These are phyloP conservation scores for Zygoascus bituminiphila DNA, from an alignment of 805 yeast species.

Conservation along the genomic window DNA sequence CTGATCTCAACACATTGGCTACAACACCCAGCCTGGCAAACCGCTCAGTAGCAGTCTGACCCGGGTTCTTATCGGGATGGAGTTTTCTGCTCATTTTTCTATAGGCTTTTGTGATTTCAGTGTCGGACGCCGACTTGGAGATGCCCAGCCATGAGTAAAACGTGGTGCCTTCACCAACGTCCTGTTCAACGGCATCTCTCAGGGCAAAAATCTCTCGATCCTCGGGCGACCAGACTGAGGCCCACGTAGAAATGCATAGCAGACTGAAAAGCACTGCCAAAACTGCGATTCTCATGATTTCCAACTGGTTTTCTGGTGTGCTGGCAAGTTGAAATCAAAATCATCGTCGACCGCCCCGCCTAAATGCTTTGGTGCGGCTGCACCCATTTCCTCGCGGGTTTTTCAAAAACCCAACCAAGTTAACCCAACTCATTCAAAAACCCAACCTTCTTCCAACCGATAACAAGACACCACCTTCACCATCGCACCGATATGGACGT, in stretches of 20 bases:
- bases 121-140: slow-evolving; percentile 57
- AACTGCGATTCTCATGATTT: not conserved
- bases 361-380: not conserved
- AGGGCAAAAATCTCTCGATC: slow-evolving; percentile 78
- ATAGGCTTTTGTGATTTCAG: slow-evolving; percentile 79
- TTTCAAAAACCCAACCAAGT: not conserved
- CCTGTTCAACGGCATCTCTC: slow-evolving; percentile 53
- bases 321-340: not conserved
- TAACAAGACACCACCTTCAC: not conserved
- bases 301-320: not conserved
- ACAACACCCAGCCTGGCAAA: slow-evolving; percentile 73
- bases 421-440: not conserved
- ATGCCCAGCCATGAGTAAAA: slow-evolving; percentile 74
- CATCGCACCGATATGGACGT: not conserved
- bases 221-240: slow-evolving; percentile 43
- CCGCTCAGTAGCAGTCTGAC: slow-evolving; percentile 49
- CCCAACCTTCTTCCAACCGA: no score
- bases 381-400: no score
- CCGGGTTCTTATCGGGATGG: slow-evolving; percentile 86
- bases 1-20: slow-evolving; percentile 60
- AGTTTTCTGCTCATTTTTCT: slow-evolving; percentile 71
- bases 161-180: slow-evolving; percentile 51
- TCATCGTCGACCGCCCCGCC: no score
- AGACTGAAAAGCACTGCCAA: not conserved
- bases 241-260: slow-evolving; percentile 3